phyloP scores from a whole-genome alignment of 345 rosid species.

The Eucalyptus pumila region DNA sequence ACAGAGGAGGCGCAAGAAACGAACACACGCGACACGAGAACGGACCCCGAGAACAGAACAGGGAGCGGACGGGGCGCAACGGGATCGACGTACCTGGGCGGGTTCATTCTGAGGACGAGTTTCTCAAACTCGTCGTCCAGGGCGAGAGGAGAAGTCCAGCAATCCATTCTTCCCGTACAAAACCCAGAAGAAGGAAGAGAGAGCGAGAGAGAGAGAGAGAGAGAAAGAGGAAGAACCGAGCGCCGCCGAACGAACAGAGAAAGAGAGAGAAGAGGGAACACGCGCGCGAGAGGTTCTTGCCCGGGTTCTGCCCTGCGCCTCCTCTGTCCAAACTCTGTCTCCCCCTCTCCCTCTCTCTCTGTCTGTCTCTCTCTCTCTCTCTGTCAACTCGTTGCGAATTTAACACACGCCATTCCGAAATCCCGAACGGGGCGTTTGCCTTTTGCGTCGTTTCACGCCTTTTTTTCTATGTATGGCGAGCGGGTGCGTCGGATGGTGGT shows the following conservation, averaged over 20 bases:
- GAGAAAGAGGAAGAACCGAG: not conserved
- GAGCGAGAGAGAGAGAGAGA: not conserved
- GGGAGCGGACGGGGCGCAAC: no score
- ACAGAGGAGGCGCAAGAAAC: not conserved
- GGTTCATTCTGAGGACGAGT: slow-evolving; percentile 69
- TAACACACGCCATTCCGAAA: not conserved
- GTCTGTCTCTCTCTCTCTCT: not conserved
- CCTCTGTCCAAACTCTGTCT: not conserved
- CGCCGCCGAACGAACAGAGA: not conserved
- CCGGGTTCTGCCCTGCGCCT: not conserved
- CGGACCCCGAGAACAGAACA: not conserved
- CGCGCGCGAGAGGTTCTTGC: not conserved
- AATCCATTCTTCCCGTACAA: slow-evolving; percentile 28
- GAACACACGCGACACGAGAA: not conserved
- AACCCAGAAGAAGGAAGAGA: not conserved
- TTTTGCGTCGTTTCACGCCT: not conserved
- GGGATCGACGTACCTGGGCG: slow-evolving; percentile 39
- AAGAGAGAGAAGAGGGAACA: not conserved
- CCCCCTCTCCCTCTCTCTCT: not conserved
- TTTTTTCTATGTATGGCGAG: not conserved
- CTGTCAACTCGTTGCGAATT: not conserved
- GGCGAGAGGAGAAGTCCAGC: slow-evolving; percentile 37
- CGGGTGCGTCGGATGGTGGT: not conserved
- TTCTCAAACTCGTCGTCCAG: slow-evolving; percentile 63
- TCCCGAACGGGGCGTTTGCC: not conserved